phyloP scores from a whole-genome alignment of 2,329 filamentous ascomycete species.

The Monosporascus sp. region DNA sequence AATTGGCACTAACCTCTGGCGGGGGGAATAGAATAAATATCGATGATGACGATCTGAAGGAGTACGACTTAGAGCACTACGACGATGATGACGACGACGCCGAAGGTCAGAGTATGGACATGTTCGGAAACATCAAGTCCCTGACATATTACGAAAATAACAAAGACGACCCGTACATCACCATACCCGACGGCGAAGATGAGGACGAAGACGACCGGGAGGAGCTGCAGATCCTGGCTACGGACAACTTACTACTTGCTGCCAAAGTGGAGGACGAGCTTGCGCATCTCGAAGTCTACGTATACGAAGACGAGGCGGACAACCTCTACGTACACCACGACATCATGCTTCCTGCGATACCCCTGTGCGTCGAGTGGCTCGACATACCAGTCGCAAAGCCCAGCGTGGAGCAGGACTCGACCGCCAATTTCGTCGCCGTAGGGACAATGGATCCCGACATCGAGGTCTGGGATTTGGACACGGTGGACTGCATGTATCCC shows the following conservation, averaged over 20 bases:
- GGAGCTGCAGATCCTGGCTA: slow-evolving; percentile 86
- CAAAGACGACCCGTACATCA: slow-evolving; percentile 95
- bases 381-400: slow-evolving; percentile 81
- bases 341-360: slow-evolving; percentile 97
- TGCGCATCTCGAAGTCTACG: slow-evolving; percentile 92
- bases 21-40: slow-evolving; percentile 38
- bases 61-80: slow-evolving; percentile 95
- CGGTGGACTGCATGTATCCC: slow-evolving; percentile 96
- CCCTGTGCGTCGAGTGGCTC: slow-evolving; percentile 92
- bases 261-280: slow-evolving; percentile 96
- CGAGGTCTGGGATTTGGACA: slow-evolving; percentile 95
- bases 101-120: slow-evolving; percentile 72
- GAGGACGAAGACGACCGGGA: slow-evolving; percentile 87
- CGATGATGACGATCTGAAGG: slow-evolving; percentile 83
- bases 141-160: slow-evolving; percentile 92
- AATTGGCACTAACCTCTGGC: slow-evolving; percentile 13
- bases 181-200: slow-evolving; percentile 64
- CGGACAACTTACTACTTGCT: slow-evolving; percentile 87
- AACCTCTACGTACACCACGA: slow-evolving; percentile 99
- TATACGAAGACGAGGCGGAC: slow-evolving; percentile 91
- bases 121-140: slow-evolving; percentile 94
- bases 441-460: slow-evolving; percentile 98
- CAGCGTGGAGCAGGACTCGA: slow-evolving; percentile 55
- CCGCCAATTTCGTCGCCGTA: slow-evolving; percentile 88
- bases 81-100: slow-evolving; percentile 73